Evolutionary conservation across 352 stramenopile species (phyloP).

Genomic region (Blastocystis sp.): DNA sequence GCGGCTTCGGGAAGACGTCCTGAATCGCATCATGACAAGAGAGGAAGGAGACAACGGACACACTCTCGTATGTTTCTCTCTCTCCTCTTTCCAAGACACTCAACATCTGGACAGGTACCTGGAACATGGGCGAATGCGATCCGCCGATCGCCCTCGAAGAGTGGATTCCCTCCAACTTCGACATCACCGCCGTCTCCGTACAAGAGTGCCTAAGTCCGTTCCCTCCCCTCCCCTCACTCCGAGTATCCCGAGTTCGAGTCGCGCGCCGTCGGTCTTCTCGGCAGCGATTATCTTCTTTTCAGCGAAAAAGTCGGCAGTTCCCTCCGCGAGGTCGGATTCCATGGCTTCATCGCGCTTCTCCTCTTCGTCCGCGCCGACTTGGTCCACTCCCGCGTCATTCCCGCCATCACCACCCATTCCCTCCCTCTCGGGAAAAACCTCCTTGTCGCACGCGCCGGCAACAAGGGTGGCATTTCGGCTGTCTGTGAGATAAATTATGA

Average conservation of each 20-base stretch:
- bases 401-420: slow-evolving; percentile 2
- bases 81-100: neutral
- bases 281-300: slow-evolving; percentile 5
- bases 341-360: slow-evolving; percentile 37
- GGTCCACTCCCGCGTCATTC: slow-evolving; percentile 17
- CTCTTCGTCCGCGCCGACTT: slow-evolving; percentile 9
- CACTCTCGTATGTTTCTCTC: neutral
- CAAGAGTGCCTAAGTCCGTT: slow-evolving; percentile 42
- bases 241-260: slow-evolving; percentile 41
- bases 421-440: slow-evolving; percentile 43
- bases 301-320: slow-evolving; percentile 44
- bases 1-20: neutral
- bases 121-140: slow-evolving; percentile 57
- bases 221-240: neutral
- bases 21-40: neutral
- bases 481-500: neutral
- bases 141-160: slow-evolving; percentile 46
- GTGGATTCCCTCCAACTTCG: slow-evolving; percentile 39
- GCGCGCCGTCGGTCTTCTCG: neutral
- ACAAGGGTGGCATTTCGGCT: slow-evolving; percentile 23
- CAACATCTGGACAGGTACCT: slow-evolving; percentile 53
- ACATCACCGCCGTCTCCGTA: slow-evolving; percentile 19
- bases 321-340: slow-evolving; percentile 25
- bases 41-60: neutral
- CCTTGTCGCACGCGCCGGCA: slow-evolving; percentile 24